Base-by-base conservation (phyloP, 306 rosid species). In the Cotoneaster glaucophyllus region DNA sequence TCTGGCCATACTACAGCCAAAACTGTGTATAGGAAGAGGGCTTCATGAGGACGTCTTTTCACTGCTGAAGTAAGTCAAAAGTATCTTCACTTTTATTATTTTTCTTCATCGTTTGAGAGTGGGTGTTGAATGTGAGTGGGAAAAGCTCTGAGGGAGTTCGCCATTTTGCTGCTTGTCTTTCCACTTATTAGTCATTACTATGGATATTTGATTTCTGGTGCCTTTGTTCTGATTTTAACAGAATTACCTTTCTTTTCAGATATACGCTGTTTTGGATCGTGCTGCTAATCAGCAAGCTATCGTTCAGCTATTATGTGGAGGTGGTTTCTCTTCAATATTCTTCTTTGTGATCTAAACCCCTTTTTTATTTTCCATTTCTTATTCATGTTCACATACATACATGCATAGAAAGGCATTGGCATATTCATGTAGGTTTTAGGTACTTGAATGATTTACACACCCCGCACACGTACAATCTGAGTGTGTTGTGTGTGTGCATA, bases 221-320 rank as follows among this genome's bases (percentile, higher is more conserved):
- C 43, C 74, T 52, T 71, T 29, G 66, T 69, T 56, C 6, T 61
- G 48, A 77, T 70, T 48, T 29, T 64, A 77, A 77, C 62, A 17
- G 34, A 73, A 12, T 39, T 80, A 5, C 29, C 61, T 69, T 78
- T 78, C 76, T 70, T 68, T 86, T 71, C 88, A 95, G 99, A 84
- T 96, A 96, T 85, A 87, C 99, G 21, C 77, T 96, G 73, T 96
- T 96, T 71, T 96, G 99, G 99, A 85, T 89, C 81, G 76, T 92
- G 88, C 90, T 96, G 74, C 84, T 96, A 59, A 88, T 96, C 78
- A 90, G 98, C 91, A 96, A 96, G 89, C 82, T 96, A 12, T 96
- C 96, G 41, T 96, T 96, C 88, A 96, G 98, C 93, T 96, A 88
- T 88, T 96, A 86, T 77, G 99, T 96, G 80, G 98, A 96, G 99